A percentile compares a stretch with the other conserved stretches of the same genome.
Conservation (phyloP, 2,329 filamentous ascomycete genomes). For the Mollisiaceae sp. region DNA sequence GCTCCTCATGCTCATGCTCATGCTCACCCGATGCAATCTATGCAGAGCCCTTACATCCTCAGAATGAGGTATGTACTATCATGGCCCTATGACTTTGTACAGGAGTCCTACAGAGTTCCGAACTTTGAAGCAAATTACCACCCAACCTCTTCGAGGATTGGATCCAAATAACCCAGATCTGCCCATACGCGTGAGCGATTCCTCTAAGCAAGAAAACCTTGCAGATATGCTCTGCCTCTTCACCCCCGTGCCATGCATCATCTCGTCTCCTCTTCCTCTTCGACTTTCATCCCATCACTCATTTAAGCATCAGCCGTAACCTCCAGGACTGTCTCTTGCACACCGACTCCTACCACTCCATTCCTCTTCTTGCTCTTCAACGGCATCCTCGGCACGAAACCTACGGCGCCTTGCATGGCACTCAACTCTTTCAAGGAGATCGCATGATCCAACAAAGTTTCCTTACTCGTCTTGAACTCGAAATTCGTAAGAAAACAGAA, state of each 20-base stretch:
- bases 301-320: slow-evolving; percentile 37
- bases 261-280: background rate
- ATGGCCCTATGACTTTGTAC: background rate
- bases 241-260: background rate
- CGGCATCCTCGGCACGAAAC: slow-evolving; percentile 40
- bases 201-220: slow-evolving; percentile 16
- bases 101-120: background rate
- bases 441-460: slow-evolving; percentile 58
- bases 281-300: slow-evolving; percentile 2
- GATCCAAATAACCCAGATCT: slow-evolving; percentile 1
- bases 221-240: background rate
- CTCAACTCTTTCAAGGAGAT: slow-evolving; percentile 46
- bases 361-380: slow-evolving; percentile 34
- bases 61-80: background rate
- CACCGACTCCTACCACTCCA: slow-evolving; percentile 19
- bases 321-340: slow-evolving; percentile 36
- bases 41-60: background rate
- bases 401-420: slow-evolving; percentile 41
- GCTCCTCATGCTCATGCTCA: slow-evolving; percentile 3
- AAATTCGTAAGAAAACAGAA: slow-evolving; percentile 89
- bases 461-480: slow-evolving; percentile 69
- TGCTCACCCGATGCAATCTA: slow-evolving; percentile 13
- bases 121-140: slow-evolving; percentile 9
- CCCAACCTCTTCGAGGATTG: background rate
- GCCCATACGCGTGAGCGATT: slow-evolving; percentile 18